Percentiles rank a stretch among this genome's conserved stretches.
phyloP scores from a whole-genome alignment of 139 green algal genomes.

The Spirogloea muscicola region DNA sequence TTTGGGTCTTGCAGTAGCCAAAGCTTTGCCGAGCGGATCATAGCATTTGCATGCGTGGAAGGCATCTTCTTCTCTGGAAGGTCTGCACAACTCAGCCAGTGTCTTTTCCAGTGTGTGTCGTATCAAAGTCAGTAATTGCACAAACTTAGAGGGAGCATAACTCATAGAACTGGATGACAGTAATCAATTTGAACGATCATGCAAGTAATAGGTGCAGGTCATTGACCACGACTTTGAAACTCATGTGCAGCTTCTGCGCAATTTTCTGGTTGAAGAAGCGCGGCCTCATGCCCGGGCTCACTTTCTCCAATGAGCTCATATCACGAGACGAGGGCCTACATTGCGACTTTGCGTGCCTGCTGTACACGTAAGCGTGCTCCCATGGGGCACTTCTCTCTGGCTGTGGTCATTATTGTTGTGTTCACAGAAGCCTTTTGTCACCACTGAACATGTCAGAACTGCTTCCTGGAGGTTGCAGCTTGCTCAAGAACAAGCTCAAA shows the following conservation, averaged over 20 bases:
- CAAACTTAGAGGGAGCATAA: background rate
- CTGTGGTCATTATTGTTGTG: background rate
- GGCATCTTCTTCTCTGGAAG: slow-evolving; percentile 96
- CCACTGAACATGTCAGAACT: background rate
- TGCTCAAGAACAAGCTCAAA: slow-evolving; percentile 76
- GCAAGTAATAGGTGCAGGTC: no score
- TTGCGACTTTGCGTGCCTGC: slow-evolving; percentile 94
- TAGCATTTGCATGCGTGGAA: slow-evolving; percentile 95
- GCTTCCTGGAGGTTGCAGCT: slow-evolving; percentile 5
- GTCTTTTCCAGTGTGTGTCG: background rate
- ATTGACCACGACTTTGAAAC: no score
- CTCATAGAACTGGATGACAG: background rate
- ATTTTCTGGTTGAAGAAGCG: slow-evolving; percentile 99
- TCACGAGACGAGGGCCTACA: slow-evolving; percentile 95
- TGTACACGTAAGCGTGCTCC: slow-evolving; percentile 72
- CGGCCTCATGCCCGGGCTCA: slow-evolving; percentile 92
- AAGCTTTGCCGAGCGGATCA: slow-evolving; percentile 82
- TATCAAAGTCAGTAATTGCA: background rate
- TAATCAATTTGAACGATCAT: background rate
- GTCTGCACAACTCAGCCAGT: background rate
- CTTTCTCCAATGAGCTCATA: slow-evolving; percentile 99
- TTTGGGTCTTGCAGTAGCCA: slow-evolving; percentile 41
- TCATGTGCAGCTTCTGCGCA: slow-evolving; percentile 78
- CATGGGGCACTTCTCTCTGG: background rate
- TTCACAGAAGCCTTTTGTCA: background rate